Conservation (phyloP, 2,329 filamentous ascomycete genomes). For the Cercospora berteroae region DNA sequence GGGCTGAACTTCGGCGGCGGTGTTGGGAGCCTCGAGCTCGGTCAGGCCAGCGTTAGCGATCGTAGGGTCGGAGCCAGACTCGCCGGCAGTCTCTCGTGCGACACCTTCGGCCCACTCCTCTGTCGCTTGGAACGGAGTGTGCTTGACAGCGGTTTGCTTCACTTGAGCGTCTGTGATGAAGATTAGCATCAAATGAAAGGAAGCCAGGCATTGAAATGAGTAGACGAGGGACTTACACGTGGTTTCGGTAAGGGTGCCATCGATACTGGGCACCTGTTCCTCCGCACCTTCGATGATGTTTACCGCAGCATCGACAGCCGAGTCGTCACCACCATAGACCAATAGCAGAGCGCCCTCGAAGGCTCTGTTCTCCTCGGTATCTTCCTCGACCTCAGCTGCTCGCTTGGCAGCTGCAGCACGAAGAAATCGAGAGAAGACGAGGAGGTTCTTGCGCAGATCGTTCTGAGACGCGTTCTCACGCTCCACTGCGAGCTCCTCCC, state of each 20-base stretch:
- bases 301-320: constrained; percentile 70
- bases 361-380: constrained; percentile 73
- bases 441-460: constrained; percentile 59
- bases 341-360: constrained; percentile 76
- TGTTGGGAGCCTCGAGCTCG: constrained; percentile 57
- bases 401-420: constrained; percentile 73
- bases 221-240: constrained; percentile 60
- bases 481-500: constrained; percentile 56
- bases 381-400: constrained; percentile 63
- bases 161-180: constrained; percentile 37
- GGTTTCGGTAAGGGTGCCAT: constrained; percentile 63
- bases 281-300: constrained; percentile 72
- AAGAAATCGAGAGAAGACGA: constrained; percentile 75
- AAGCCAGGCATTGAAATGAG: neutral
- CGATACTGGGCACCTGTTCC: constrained; percentile 64
- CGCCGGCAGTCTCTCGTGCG: constrained; percentile 43
- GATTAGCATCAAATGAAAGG: neutral
- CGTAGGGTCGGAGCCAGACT: constrained; percentile 60
- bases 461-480: constrained; percentile 49
- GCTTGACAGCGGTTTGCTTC: constrained; percentile 44
- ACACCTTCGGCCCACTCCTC: constrained; percentile 52
- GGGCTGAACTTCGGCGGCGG: constrained; percentile 31
- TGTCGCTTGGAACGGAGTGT: constrained; percentile 55
- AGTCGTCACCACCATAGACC: constrained; percentile 75
- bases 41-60: constrained; percentile 65